Evolutionary conservation across 148 eudicot genomes (phyloP), one percentile per base, ranked within the genome.

Genomic region (Polygonum aviculare): DNA sequence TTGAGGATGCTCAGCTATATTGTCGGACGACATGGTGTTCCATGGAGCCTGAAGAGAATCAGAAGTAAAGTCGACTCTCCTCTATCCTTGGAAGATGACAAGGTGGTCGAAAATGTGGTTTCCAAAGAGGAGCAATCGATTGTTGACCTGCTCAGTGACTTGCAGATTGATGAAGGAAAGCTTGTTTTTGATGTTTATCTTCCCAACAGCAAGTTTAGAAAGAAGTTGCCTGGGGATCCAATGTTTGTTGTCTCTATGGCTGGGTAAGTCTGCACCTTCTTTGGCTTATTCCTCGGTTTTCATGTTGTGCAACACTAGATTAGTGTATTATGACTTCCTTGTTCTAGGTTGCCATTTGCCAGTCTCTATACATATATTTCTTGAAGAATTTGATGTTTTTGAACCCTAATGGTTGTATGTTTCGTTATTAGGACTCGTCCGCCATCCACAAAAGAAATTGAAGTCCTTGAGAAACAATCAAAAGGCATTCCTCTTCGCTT

Each of bases 171-270:
- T n/a, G 91, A 86, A 78, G 74, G 62, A 47, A 84, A 80, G 82
- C 89, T 90, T 21, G 74, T 85, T 35, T 92, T 85, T 82, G 94
- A 95, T 78, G 97, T 95, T 78, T 95, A 86, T 76, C 90, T 87
- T 80, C 98, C 97, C 26, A 92, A 90, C 79, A 86, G 96, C 87
- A 86, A 86, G 79, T 95, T 95, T 67, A 90, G 83, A 76, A 95
- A 95, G 77, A 89, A 97, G 26, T 84, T 85, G 45, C 94, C 98
- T 21, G 98, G 97, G 21, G 82, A 81, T 85, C 94, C 97, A 65
- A 83, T 77, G 81, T 92, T 87, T 82, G 69, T 85, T 51, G 83
- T 92, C 70, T 91, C 83, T 79, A 74, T 90, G 63, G 79, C 85
- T 57, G 82, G 94, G 99, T 93, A 87, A 85, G 52, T 26, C 5